phyloP scores from a whole-genome alignment of 2,329 filamentous ascomycete genomes.

The Rutstroemia sp. region DNA sequence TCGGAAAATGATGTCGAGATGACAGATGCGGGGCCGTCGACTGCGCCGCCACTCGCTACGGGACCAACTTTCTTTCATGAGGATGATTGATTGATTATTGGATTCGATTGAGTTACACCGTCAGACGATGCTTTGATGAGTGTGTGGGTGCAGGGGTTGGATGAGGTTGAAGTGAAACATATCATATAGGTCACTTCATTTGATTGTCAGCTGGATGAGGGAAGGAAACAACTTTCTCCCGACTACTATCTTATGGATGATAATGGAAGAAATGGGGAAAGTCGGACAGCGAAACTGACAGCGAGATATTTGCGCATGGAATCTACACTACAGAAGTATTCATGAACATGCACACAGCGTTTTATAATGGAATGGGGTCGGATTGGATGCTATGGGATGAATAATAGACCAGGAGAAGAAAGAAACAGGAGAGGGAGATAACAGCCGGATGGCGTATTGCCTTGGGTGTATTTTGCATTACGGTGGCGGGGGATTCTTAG shows the following conservation, averaged over 20 bases:
- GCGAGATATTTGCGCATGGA: too few species aligned
- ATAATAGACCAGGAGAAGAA: background rate
- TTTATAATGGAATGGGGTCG: background rate
- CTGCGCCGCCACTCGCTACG: slow-evolving; percentile 23
- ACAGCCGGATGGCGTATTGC: too few species aligned
- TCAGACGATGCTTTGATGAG: background rate
- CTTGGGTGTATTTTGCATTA: too few species aligned
- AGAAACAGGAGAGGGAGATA: background rate
- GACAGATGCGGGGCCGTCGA: slow-evolving; percentile 25
- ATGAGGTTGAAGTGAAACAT: background rate
- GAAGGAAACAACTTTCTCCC: background rate
- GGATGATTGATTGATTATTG: slow-evolving; percentile 12
- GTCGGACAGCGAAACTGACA: too few species aligned
- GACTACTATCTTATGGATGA: background rate
- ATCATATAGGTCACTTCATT: background rate
- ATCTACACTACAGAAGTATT: too few species aligned
- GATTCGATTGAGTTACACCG: background rate
- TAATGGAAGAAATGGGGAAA: background rate
- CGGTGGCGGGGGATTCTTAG: too few species aligned
- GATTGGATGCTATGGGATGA: background rate
- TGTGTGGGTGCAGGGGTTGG: background rate
- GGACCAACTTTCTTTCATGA: slow-evolving; percentile 28
- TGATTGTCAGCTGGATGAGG: background rate
- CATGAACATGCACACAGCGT: too few species aligned
- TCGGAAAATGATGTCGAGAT: slow-evolving; percentile 24